These are phyloP conservation scores for Tuber brumale DNA, from an alignment of 495 filamentous ascomycete genomes.

Conservation along the genomic window DNA sequence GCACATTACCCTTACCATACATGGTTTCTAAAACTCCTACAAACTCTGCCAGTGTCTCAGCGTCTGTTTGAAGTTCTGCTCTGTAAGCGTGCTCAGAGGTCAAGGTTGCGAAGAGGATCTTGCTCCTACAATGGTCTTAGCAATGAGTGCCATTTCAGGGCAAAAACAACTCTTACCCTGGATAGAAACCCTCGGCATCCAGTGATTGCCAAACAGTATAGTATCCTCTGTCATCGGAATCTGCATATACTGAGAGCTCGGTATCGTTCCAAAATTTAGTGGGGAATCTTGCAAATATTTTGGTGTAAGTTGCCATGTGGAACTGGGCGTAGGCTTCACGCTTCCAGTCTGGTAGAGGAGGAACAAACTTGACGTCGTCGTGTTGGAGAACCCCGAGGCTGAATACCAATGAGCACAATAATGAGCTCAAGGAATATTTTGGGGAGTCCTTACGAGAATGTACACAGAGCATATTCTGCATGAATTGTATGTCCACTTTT, in stretches of 20 bases:
- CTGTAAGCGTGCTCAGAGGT: constrained; percentile 55
- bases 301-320: constrained; percentile 71
- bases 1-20: constrained; percentile 57
- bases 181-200: constrained; percentile 53
- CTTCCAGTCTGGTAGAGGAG: constrained; percentile 62
- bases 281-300: constrained; percentile 69
- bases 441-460: constrained; percentile 47
- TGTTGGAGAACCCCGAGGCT: constrained; percentile 63
- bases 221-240: constrained; percentile 56
- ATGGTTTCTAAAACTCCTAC: constrained; percentile 59
- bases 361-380: constrained; percentile 55
- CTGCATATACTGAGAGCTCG: constrained; percentile 66
- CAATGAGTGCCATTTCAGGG: neutral
- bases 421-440: constrained; percentile 14
- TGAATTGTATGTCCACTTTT: constrained; percentile 54
- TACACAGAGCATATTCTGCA: constrained; percentile 55
- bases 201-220: constrained; percentile 69
- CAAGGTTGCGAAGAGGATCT: constrained; percentile 68
- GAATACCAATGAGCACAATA: constrained; percentile 12
- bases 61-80: constrained; percentile 59
- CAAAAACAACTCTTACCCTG: constrained; percentile 40
- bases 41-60: constrained; percentile 55
- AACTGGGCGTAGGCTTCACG: constrained; percentile 58
- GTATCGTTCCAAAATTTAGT: constrained; percentile 66
- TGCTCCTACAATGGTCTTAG: constrained; percentile 41